Evolutionary conservation across 163 green algal genomes (phyloP).

Genomic region (Scenedesmus sp.): DNA sequence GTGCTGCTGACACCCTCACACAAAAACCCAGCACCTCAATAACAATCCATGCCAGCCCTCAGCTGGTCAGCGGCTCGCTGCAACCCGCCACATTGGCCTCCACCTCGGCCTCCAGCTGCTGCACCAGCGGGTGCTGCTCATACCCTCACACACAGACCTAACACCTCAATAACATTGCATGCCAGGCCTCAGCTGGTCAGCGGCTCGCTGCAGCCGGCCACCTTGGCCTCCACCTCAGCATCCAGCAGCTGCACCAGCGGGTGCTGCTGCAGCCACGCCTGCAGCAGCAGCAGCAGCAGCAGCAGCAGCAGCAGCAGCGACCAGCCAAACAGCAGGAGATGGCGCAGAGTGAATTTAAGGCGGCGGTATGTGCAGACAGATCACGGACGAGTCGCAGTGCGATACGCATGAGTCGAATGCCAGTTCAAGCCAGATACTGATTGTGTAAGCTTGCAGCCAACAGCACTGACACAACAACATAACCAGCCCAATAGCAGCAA

Average conservation of each 20-base stretch:
- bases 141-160: neutral
- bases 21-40: neutral
- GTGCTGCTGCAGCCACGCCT: neutral
- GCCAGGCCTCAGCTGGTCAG: neutral
- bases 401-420: too few relatives aligned
- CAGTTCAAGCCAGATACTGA: neutral
- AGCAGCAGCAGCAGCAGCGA: neutral
- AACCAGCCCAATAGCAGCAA: neutral
- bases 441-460: too few relatives aligned
- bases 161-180: neutral
- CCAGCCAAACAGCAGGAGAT: neutral
- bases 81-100: slow-evolving; percentile 19
- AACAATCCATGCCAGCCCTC: neutral
- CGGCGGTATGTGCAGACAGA: neutral
- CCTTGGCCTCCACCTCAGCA: slow-evolving; percentile 16
- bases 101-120: slow-evolving; percentile 27
- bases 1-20: neutral
- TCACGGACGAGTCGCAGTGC: too few relatives aligned
- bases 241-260: slow-evolving; percentile 30
- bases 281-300: neutral
- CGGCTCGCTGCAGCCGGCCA: slow-evolving; percentile 29
- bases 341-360: neutral
- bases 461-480: neutral
- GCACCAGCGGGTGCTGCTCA: neutral
- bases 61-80: slow-evolving; percentile 1